Evolutionary conservation across 208 protist species (phyloP).

Genomic region (Acanthamoeba healyi): DNA sequence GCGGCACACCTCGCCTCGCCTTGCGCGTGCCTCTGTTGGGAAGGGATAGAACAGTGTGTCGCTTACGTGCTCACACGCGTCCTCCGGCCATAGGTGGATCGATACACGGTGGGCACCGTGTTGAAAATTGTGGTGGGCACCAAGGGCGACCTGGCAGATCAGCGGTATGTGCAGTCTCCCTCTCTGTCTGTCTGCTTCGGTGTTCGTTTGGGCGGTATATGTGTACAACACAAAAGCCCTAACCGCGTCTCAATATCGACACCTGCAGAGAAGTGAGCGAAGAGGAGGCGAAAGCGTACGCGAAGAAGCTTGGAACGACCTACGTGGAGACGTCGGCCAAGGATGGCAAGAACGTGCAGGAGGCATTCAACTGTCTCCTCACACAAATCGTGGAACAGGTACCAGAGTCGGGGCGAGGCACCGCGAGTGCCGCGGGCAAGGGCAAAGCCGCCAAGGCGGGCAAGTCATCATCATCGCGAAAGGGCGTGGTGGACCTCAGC

Average conservation of each 20-base stretch:
- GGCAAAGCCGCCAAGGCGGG: background rate
- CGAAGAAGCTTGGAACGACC: slow-evolving; percentile 35
- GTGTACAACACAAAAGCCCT: no score
- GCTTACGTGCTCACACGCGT: background rate
- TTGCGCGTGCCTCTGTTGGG: background rate
- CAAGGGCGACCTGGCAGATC: background rate
- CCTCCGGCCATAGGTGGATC: background rate
- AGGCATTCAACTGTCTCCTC: slow-evolving; percentile 16
- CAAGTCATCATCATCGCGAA: background rate
- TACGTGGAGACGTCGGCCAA: slow-evolving; percentile 55
- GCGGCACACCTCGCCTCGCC: background rate
- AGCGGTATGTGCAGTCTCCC: background rate
- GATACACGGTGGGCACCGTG: slow-evolving; percentile 1
- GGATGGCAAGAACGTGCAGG: slow-evolving; percentile 4
- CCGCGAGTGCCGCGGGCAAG: background rate
- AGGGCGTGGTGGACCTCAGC: background rate
- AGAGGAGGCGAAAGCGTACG: slow-evolving; percentile 80
- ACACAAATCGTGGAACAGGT: slow-evolving; percentile 10
- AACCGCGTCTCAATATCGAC: no score
- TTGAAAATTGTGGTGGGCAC: slow-evolving; percentile 21
- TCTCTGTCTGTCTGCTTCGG: background rate
- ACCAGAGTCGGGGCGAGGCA: background rate
- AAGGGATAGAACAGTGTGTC: no score
- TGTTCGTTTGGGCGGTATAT: no score
- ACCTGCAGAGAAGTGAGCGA: slow-evolving; percentile 79